These are phyloP conservation scores for Aspergillus glaucus DNA, from an alignment of 2,329 filamentous ascomycete genomes.

Conservation along the genomic window DNA sequence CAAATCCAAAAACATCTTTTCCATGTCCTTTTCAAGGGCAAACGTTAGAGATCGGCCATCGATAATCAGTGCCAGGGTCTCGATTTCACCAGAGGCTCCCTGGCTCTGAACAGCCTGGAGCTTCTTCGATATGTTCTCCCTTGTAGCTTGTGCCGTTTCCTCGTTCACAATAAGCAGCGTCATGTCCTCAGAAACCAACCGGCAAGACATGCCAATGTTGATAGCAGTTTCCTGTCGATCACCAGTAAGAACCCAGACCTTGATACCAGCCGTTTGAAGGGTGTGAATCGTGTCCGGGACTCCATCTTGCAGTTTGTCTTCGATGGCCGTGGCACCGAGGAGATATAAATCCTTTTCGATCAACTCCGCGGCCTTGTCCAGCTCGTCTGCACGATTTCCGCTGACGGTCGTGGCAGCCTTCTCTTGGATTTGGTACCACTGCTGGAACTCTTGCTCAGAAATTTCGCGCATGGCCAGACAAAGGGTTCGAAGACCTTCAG, in stretches of 20 bases:
- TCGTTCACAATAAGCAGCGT: constrained; percentile 95
- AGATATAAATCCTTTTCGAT: constrained; percentile 90
- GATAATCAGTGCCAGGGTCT: constrained; percentile 85
- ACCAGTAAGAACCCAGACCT: constrained; percentile 96
- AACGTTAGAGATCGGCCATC: constrained; percentile 93
- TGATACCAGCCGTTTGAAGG: constrained; percentile 92
- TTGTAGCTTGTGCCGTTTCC: constrained; percentile 68
- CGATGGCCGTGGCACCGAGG: constrained; percentile 91
- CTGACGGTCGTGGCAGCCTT: constrained; percentile 82
- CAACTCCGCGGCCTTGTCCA: constrained; percentile 94
- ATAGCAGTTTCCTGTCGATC: constrained; percentile 98
- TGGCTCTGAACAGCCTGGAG: constrained; percentile 83
- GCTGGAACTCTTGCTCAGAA: constrained; percentile 77
- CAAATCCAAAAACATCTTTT: constrained; percentile 87
- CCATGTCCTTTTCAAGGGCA: constrained; percentile 86
- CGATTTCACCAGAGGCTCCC: constrained; percentile 56
- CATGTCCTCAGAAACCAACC: constrained; percentile 98
- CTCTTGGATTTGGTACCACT: constrained; percentile 84
- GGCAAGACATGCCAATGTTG: constrained; percentile 99
- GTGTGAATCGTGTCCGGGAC: constrained; percentile 98
- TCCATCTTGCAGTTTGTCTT: constrained; percentile 93
- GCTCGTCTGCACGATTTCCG: constrained; percentile 85
- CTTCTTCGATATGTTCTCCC: constrained; percentile 89
- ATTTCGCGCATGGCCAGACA: constrained; percentile 93
- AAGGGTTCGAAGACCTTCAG: constrained; percentile 87